Conservation (phyloP, 352 stramenopile genomes). For the Phytophthora ohioensis region DNA sequence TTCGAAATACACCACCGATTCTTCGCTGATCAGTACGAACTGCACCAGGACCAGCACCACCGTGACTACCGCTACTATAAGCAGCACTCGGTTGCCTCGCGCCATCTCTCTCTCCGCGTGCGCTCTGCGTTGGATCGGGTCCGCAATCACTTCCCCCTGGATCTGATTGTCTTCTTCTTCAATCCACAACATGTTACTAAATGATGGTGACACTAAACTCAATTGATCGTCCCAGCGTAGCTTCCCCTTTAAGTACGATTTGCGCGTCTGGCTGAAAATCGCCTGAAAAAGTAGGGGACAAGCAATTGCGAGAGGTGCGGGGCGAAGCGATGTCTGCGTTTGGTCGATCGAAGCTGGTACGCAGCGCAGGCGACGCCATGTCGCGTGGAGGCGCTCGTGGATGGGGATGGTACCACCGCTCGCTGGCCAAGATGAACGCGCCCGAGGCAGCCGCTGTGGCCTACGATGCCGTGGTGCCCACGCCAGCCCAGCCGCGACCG, state of each 20-base stretch:
- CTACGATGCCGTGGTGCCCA: constrained; percentile 77
- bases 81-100: constrained; percentile 45
- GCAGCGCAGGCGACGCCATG: constrained; percentile 57
- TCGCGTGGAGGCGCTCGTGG: constrained; percentile 72
- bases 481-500: constrained; percentile 61
- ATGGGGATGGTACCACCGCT: constrained; percentile 87
- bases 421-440: constrained; percentile 86
- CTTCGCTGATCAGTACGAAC: constrained; percentile 54
- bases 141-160: not conserved
- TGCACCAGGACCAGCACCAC: constrained; percentile 59
- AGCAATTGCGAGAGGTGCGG: constrained; percentile 22
- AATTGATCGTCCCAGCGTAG: not conserved
- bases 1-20: constrained; percentile 44
- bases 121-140: constrained; percentile 7
- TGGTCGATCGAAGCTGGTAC: constrained; percentile 68
- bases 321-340: constrained; percentile 59
- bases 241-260: constrained; percentile 33
- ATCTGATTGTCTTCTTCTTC: constrained; percentile 36
- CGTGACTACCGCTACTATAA: constrained; percentile 46
- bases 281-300: constrained; percentile 1
- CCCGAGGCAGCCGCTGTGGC: constrained; percentile 55
- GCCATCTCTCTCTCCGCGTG: constrained; percentile 31
- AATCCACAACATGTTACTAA: constrained; percentile 30
- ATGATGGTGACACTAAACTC: constrained; percentile 4
- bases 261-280: constrained; percentile 40